These are phyloP conservation scores for Coccomyxa sp. DNA, from an alignment of 139 green algal species.

Conservation along the genomic window DNA sequence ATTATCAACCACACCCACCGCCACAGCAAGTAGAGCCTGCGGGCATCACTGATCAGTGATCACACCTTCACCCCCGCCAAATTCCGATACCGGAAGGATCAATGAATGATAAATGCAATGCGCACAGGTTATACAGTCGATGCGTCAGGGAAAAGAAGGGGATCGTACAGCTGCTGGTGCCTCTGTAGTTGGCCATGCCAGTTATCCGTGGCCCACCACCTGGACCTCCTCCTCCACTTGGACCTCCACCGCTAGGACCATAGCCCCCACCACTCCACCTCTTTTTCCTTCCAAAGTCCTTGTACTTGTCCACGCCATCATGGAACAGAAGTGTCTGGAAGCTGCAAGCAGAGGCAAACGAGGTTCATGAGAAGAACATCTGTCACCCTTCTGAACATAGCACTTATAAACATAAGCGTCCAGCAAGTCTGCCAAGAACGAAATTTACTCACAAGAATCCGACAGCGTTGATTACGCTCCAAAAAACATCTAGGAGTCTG, in stretches of 20 bases:
- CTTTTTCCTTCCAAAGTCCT: constrained; percentile 7
- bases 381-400: neutral
- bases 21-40: neutral
- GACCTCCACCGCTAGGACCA: neutral
- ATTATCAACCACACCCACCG: neutral
- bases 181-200: neutral
- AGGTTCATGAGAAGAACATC: neutral
- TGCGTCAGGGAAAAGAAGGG: too few relatives aligned
- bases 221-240: neutral
- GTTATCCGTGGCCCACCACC: neutral
- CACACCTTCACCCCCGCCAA: too few relatives aligned
- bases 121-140: too few relatives aligned
- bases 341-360: neutral
- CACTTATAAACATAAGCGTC: neutral
- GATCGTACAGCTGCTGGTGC: neutral
- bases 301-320: constrained; percentile 1
- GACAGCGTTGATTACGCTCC: constrained; percentile 18
- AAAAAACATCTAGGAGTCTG: constrained; percentile 17
- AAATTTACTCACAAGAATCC: constrained; percentile 22
- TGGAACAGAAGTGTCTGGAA: constrained; percentile 7
- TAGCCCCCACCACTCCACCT: neutral
- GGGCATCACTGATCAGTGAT: too few relatives aligned
- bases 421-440: too few relatives aligned
- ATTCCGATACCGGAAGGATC: too few relatives aligned
- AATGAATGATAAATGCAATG: too few relatives aligned